phyloP scores from a whole-genome alignment of 495 filamentous ascomycete genomes.

The Penicillium turbatum region DNA sequence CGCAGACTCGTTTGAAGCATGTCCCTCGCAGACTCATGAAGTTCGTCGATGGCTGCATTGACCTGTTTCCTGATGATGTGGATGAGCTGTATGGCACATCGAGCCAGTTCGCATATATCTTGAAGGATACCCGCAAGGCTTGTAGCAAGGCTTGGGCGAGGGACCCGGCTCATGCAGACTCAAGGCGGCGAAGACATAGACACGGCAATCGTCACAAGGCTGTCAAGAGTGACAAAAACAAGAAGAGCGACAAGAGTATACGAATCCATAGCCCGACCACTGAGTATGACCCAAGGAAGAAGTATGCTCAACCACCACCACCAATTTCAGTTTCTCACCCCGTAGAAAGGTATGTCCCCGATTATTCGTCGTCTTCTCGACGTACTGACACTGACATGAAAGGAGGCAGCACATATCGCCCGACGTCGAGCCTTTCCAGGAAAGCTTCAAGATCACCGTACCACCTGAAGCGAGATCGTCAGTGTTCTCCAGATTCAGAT shows the following conservation, averaged over 20 bases:
- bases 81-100: constrained; percentile 9
- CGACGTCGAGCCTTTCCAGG: background rate
- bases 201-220: background rate
- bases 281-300: background rate
- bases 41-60: constrained; percentile 28
- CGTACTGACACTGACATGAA: background rate
- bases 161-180: background rate
- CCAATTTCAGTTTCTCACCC: background rate
- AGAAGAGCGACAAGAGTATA: background rate
- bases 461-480: background rate
- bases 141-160: constrained; percentile 15
- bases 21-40: constrained; percentile 20
- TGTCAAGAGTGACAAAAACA: background rate
- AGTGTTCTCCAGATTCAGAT: background rate
- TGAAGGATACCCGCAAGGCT: constrained; percentile 27
- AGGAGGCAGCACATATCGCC: background rate
- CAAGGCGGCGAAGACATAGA: background rate
- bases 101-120: constrained; percentile 12
- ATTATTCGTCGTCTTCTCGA: background rate
- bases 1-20: constrained; percentile 18
- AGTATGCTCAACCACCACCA: background rate
- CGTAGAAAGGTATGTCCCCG: background rate
- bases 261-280: background rate
- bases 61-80: constrained; percentile 7
- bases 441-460: background rate